These are phyloP conservation scores for Cystofilobasidium bisporidii DNA, from an alignment of 768 basidiomycete species.

Conservation along the genomic window DNA sequence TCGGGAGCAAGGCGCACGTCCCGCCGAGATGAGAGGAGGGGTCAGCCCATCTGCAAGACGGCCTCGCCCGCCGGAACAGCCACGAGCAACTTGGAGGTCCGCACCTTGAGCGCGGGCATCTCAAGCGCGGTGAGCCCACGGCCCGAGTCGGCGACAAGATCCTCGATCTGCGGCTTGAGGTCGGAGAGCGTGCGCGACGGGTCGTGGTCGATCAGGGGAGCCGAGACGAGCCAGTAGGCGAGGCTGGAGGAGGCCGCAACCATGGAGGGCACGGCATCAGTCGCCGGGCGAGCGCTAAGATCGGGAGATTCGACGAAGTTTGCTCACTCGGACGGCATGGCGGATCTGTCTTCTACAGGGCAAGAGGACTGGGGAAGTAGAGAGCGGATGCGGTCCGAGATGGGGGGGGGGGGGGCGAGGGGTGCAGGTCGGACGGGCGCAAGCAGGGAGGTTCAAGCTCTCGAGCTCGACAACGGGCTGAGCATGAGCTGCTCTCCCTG, in stretches of 20 bases:
- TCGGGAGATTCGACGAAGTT: too few species aligned
- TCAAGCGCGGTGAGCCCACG: constrained; percentile 51
- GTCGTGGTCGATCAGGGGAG: constrained; percentile 71
- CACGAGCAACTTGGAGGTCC: constrained; percentile 24
- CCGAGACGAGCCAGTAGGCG: constrained; percentile 83
- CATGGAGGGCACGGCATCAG: neutral
- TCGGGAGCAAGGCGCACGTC: neutral
- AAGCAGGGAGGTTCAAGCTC: too few species aligned
- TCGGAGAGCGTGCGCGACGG: constrained; percentile 65
- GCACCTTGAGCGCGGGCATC: constrained; percentile 85
- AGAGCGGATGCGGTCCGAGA: neutral
- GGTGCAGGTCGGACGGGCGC: too few species aligned
- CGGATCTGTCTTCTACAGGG: too few species aligned
- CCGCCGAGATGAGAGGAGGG: neutral
- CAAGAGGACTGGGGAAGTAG: too few species aligned
- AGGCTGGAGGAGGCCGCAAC: constrained; percentile 41
- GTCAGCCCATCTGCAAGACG: neutral
- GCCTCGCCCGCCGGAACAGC: neutral
- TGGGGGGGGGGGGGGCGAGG: neutral
- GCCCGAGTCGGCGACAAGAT: constrained; percentile 37
- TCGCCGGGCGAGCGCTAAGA: too few species aligned
- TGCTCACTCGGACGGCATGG: constrained; percentile 28
- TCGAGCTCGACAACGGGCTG: too few species aligned
- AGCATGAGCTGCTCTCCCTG: too few species aligned
- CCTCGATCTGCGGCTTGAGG: constrained; percentile 48